These are phyloP conservation scores for Penicillium sp. DNA, from an alignment of 2,329 filamentous ascomycete genomes.

Conservation along the genomic window DNA sequence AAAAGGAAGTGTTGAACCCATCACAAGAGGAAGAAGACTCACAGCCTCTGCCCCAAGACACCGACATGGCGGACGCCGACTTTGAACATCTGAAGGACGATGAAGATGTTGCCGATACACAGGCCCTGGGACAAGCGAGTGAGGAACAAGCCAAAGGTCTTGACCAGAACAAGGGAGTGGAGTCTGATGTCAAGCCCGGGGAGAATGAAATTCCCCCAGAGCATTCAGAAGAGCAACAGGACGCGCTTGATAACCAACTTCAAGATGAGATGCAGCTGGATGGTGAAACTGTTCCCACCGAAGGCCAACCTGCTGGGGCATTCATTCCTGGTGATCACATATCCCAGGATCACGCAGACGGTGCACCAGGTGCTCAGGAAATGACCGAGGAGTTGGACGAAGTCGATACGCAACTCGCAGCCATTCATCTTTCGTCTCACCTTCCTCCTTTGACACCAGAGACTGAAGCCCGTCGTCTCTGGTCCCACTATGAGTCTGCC, in stretches of 20 bases:
- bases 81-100: conserved; percentile 92
- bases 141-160: conserved; percentile 82
- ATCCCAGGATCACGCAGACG: conserved; percentile 24
- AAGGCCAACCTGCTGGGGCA: conserved; percentile 43
- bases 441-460: conserved; percentile 42
- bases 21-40: conserved; percentile 49
- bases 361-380: conserved; percentile 37
- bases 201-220: conserved; percentile 56
- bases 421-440: conserved; percentile 62
- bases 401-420: conserved; percentile 55
- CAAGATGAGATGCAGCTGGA: conserved; percentile 44
- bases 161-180: conserved; percentile 82
- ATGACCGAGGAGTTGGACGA: conserved; percentile 44
- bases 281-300: conserved; percentile 30
- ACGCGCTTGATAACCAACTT: conserved; percentile 43
- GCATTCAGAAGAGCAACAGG: conserved; percentile 36
- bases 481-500: conserved; percentile 75
- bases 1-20: conserved; percentile 68
- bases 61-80: conserved; percentile 72
- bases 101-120: conserved; percentile 72
- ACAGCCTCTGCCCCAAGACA: conserved; percentile 53
- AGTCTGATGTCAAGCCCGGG: conserved; percentile 55
- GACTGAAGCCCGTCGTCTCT: conserved; percentile 64
- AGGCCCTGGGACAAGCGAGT: conserved; percentile 81
- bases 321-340: conserved; percentile 49